Evolutionary conservation across 2,329 filamentous ascomycete genomes (phyloP).

Genomic region (Chrysosporium keratinophilum): DNA sequence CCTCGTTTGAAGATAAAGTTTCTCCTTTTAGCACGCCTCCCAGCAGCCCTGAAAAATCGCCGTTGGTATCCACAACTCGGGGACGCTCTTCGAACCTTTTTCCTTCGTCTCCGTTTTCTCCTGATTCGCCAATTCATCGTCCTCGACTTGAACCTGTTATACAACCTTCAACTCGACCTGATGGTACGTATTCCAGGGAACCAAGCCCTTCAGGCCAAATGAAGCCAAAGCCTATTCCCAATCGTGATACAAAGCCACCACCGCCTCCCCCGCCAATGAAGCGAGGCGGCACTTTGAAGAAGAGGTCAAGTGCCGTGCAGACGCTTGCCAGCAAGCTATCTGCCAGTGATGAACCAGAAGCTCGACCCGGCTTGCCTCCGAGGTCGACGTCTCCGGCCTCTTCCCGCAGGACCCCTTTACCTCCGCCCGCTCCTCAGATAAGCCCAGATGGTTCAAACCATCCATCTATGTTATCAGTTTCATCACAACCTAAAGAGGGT

Average conservation of each 20-base stretch:
- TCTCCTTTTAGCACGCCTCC: conserved; percentile 87
- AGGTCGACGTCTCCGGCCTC: conserved; percentile 8
- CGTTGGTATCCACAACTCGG: conserved; percentile 1
- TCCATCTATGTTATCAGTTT: conserved; percentile 12
- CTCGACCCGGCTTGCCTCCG: conserved; percentile 43
- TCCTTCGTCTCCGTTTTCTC: conserved; percentile 3
- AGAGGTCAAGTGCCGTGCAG: conserved; percentile 17
- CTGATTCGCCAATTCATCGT: conserved; percentile 1
- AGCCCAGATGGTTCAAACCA: neutral
- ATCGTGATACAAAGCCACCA: conserved; percentile 15
- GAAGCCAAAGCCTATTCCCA: conserved; percentile 27
- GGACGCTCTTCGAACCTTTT: conserved; percentile 1
- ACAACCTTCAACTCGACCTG: conserved; percentile 12
- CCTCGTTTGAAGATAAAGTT: conserved; percentile 37
- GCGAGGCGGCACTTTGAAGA: conserved; percentile 18
- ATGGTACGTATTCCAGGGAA: conserved; percentile 16
- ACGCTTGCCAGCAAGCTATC: conserved; percentile 32
- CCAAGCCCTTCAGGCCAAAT: conserved; percentile 23
- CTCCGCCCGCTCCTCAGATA: neutral
- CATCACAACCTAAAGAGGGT: conserved; percentile 7
- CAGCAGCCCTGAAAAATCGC: conserved; percentile 53
- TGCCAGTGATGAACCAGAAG: conserved; percentile 28
- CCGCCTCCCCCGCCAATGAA: conserved; percentile 20
- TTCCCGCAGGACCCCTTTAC: neutral
- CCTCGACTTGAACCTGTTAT: neutral